phyloP scores from a whole-genome alignment of 2,329 filamentous ascomycete species.

The Fusarium clavum region DNA sequence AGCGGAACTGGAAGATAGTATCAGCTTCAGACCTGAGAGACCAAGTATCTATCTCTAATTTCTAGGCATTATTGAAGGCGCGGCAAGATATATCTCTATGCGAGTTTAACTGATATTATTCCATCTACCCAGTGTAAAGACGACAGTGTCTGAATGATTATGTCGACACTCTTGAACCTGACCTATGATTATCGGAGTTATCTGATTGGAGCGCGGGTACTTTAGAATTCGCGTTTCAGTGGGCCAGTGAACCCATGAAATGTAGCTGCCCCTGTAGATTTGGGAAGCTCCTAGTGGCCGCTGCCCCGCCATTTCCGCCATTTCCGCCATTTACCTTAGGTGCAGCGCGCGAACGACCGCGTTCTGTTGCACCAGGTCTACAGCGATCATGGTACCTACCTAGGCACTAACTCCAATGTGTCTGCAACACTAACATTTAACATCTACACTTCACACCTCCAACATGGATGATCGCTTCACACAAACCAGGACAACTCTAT shows the following conservation, averaged over 20 bases:
- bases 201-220: slow-evolving; percentile 30
- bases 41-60: not conserved
- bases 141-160: not conserved
- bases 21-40: not conserved
- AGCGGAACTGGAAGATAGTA: not conserved
- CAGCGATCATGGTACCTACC: not conserved
- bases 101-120: not conserved
- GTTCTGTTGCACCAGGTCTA: slow-evolving; percentile 6
- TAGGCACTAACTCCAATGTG: not conserved
- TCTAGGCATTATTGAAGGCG: too few species aligned
- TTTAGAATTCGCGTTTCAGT: slow-evolving; percentile 30
- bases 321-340: not conserved
- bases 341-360: slow-evolving; percentile 26
- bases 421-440: not conserved
- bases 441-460: not conserved
- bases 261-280: slow-evolving; percentile 8
- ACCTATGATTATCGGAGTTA: slow-evolving; percentile 14
- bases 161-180: not conserved
- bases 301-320: slow-evolving; percentile 35
- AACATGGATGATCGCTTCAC: not conserved
- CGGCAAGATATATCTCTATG: not conserved
- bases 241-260: not conserved
- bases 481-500: not conserved
- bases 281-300: slow-evolving; percentile 16
- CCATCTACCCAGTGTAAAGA: too few species aligned